Evolutionary conservation across 2,329 filamentous ascomycete genomes (phyloP).

Genomic region (Ceratocystis lukuohia): DNA sequence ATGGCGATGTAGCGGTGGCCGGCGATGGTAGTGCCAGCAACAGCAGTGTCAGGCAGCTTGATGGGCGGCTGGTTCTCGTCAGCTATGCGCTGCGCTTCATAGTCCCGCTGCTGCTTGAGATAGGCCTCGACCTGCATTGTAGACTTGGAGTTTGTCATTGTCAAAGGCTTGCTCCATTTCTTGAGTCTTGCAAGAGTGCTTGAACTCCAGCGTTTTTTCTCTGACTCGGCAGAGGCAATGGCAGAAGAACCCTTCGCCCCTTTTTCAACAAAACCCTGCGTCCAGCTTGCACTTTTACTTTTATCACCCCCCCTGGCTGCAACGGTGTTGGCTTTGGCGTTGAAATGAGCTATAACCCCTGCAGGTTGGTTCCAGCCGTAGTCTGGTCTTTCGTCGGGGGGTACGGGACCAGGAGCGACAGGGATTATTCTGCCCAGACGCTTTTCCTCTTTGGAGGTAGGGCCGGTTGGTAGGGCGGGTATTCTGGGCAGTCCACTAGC

Average conservation of each 20-base stretch:
- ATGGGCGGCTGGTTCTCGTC: conserved; percentile 24
- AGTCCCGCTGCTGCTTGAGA: conserved; percentile 10
- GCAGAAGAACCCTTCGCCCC: background rate
- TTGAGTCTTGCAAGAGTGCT: conserved; percentile 11
- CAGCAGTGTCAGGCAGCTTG: conserved; percentile 40
- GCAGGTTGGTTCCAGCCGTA: conserved; percentile 17
- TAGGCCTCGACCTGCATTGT: conserved; percentile 16
- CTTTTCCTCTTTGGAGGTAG: conserved; percentile 8
- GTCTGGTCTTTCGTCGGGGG: conserved; percentile 16
- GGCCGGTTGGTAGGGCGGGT: conserved; percentile 2
- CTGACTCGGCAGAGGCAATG: background rate
- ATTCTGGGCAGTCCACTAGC: background rate
- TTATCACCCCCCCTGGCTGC: background rate
- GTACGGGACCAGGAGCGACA: conserved; percentile 13
- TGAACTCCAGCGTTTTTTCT: conserved; percentile 19
- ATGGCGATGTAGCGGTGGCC: conserved; percentile 48
- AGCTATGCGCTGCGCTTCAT: conserved; percentile 23
- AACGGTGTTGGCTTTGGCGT: background rate
- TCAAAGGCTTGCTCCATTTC: conserved; percentile 15
- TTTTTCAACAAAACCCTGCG: conserved; percentile 8
- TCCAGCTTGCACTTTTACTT: conserved; percentile 10
- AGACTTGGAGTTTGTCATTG: conserved; percentile 8
- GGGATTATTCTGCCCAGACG: conserved; percentile 14
- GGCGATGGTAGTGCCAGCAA: conserved; percentile 39
- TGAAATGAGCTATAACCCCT: conserved; percentile 1